Conservation (phyloP, 208 protist genomes). For the Leishmania gerbilli region DNA sequence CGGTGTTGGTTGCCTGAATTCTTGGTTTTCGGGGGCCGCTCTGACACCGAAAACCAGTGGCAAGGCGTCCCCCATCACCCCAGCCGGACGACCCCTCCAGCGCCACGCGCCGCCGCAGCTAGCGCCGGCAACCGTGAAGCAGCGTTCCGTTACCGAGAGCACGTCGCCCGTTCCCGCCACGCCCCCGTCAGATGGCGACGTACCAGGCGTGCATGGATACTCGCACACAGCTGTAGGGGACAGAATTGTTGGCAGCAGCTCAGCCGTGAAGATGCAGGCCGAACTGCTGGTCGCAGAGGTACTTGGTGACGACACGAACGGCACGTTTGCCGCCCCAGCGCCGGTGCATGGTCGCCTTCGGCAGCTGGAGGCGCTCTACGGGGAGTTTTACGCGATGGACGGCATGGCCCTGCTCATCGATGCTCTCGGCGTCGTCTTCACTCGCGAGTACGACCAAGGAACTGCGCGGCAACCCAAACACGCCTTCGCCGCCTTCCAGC, state of each 20-base stretch:
- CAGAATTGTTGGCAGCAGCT: background rate
- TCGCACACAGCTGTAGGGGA: background rate
- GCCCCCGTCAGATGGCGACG: background rate
- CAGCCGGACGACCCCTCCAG: background rate
- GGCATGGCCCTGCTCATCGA: conserved; percentile 58
- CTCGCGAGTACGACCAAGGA: conserved; percentile 53
- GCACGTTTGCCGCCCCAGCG: background rate
- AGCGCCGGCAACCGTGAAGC: background rate
- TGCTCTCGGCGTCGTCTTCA: conserved; percentile 57
- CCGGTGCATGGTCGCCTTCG: conserved; percentile 16
- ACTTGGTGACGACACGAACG: background rate
- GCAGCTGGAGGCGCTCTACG: conserved; percentile 50
- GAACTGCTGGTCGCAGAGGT: background rate
- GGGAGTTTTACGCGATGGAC: conserved; percentile 40
- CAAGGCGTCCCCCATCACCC: background rate
- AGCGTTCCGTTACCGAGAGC: background rate
- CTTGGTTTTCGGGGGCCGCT: background rate
- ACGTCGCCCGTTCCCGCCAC: conserved; percentile 6
- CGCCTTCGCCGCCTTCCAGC: conserved; percentile 41
- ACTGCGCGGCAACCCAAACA: conserved; percentile 3
- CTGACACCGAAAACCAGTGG: background rate
- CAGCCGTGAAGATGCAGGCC: background rate
- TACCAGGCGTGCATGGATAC: background rate
- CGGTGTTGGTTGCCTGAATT: background rate
- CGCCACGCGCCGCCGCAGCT: background rate